phyloP scores from a whole-genome alignment of 2,329 filamentous ascomycete genomes.

The Chaetomiaceae sp. region DNA sequence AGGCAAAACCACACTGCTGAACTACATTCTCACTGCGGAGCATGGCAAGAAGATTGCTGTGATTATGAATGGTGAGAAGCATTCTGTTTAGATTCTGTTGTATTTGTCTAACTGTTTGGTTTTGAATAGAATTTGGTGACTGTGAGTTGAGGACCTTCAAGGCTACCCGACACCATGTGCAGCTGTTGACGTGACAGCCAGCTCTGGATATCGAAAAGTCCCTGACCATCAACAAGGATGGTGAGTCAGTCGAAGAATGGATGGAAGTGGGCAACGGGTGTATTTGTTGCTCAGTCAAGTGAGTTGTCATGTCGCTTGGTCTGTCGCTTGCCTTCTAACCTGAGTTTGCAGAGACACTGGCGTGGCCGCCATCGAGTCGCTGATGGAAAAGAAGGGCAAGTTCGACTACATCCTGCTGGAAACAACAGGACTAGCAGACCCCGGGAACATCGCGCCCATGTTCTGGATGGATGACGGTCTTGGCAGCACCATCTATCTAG shows the following conservation, averaged over 20 bases:
- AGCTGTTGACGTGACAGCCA: slow-evolving; percentile 34
- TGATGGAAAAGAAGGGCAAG: slow-evolving; percentile 88
- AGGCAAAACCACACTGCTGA: slow-evolving; percentile 90
- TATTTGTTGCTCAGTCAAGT: slow-evolving; percentile 97
- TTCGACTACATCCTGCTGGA: slow-evolving; percentile 98
- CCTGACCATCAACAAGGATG: slow-evolving; percentile 81
- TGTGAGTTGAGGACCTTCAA: slow-evolving; percentile 23
- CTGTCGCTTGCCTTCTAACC: not conserved
- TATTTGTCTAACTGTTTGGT: slow-evolving; percentile 21
- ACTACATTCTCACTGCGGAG: slow-evolving; percentile 90
- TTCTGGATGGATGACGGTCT: slow-evolving; percentile 98
- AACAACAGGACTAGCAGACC: slow-evolving; percentile 91
- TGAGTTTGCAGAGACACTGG: slow-evolving; percentile 67
- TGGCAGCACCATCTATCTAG: slow-evolving; percentile 90
- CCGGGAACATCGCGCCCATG: slow-evolving; percentile 88
- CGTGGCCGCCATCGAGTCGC: slow-evolving; percentile 87
- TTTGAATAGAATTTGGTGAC: slow-evolving; percentile 25
- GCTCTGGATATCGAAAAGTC: slow-evolving; percentile 95
- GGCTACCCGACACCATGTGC: too few species aligned
- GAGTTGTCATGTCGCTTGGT: slow-evolving; percentile 21
- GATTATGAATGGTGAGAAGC: slow-evolving; percentile 73
- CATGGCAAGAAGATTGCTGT: slow-evolving; percentile 98
- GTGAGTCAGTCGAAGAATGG: slow-evolving; percentile 85
- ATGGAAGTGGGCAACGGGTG: slow-evolving; percentile 94
- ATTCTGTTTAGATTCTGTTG: not conserved